A percentile compares a stretch with the other conserved stretches of the same genome.
These are phyloP conservation scores for Phytophthora megakarya DNA, from an alignment of 352 stramenopile species.

Conservation along the genomic window DNA sequence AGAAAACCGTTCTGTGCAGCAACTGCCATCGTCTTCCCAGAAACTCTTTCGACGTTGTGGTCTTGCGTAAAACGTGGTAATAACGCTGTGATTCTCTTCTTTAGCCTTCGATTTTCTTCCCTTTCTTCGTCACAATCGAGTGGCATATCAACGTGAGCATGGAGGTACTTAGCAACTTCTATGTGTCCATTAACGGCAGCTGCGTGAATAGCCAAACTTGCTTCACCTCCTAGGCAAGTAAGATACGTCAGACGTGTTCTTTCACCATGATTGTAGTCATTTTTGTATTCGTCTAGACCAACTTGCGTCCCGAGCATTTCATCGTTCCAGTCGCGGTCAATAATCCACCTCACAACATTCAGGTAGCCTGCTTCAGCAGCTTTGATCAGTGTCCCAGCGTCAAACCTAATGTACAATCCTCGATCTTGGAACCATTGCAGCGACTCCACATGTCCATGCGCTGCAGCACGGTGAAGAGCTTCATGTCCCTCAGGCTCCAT, in stretches of 20 bases:
- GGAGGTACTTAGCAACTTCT: conserved; percentile 25
- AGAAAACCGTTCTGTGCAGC: conserved; percentile 22
- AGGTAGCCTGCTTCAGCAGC: conserved; percentile 19
- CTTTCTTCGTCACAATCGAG: not conserved
- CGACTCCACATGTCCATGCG: conserved; percentile 4
- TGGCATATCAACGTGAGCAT: conserved; percentile 2
- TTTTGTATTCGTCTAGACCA: conserved; percentile 5
- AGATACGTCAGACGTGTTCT: not conserved
- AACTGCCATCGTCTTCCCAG: conserved; percentile 16
- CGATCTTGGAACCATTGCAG: conserved; percentile 15
- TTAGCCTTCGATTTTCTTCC: conserved; percentile 5
- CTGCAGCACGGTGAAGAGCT: not conserved
- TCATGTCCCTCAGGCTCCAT: not conserved
- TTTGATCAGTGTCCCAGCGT: conserved; percentile 8
- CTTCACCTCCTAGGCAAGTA: conserved; percentile 15
- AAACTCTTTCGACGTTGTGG: not conserved
- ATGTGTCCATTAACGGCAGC: conserved; percentile 22
- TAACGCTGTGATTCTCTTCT: not conserved
- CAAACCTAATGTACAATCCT: not conserved
- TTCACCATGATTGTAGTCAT: not conserved
- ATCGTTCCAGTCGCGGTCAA: conserved; percentile 13
- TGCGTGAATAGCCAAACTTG: conserved; percentile 21
- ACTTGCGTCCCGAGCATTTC: not conserved
- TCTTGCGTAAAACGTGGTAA: not conserved
- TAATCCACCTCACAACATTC: conserved; percentile 15